Evolutionary conservation across 2,329 filamentous ascomycete genomes (phyloP), one percentile per base, ranked within the genome.

Genomic region (Pseudodiploospora longispora): DNA sequence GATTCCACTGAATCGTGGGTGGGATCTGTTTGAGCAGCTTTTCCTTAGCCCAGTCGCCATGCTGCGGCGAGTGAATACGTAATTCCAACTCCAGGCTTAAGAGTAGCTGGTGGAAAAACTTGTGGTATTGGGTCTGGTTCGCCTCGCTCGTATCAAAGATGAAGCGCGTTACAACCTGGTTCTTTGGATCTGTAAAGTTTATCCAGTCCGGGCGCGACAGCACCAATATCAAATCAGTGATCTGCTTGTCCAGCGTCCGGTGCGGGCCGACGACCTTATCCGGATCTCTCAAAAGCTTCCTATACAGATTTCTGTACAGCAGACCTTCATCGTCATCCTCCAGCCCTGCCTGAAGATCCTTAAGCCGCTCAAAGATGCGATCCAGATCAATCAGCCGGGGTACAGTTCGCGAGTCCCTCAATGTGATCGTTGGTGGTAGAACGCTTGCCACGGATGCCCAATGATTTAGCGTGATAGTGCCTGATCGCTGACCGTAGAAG

Each of bases 81-180:
- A 85, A 61, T 55, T 86, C 80, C 5, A 89, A 69, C 61, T 89
- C 85, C 40, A 85, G 70, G 50, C 82, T 83, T 36, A 89, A 72
- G 3, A 89, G 69, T n/a, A 89, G 65, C 61, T 89, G 85, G 58
- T 87, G 83, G 59, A 86, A 87, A 65, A 89, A 88, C 28, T 72
- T 74, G 47, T 76, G 73, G 53, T 83, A 84, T 47, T 74, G 71
- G 12, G 69, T 63, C 38, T 73, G 67, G 52, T 82, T 80, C 12
- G 69, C 67, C 32, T 72, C 68, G 44, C 72, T 69, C 9, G 72
- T 71, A 52, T 83, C 76, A 50, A 82, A 81, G 47, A 88, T 83
- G 62, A 83, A 87, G 43, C 81, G 79, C 3, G 85, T 85, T 27
- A 83, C 78, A 27, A 87, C 80, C 55, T 89, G 85, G 54, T 87